Base-by-base conservation (phyloP, 2,329 filamentous ascomycete species). In the Arachnopeziza araneosa region DNA sequence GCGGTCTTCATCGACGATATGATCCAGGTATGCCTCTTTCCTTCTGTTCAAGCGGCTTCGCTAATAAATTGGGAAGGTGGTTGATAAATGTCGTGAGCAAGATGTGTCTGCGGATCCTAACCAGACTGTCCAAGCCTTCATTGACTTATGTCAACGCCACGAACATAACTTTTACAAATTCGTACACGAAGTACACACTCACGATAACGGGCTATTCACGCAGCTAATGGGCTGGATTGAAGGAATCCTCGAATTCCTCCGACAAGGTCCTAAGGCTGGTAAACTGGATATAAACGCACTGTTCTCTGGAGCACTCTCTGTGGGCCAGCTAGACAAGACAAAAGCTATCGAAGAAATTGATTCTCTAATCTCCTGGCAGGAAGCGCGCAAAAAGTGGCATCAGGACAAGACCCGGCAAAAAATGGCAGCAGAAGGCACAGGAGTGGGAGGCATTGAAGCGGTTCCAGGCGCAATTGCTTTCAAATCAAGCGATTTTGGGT, bases 151-250 rank as follows among this genome's bases (percentile, higher is more conserved):
- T 74, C 89, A 91, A 66, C 86, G 95, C 51, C 95, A 99, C 73
- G 91, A 99, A 75, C 86, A 96, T 73, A 96, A 96, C 76, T 93
- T 99, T 73, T 99, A 98, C 82, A 98, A 96, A 74, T 99, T 99
- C 73, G 89, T 99, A 2, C 95, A 99, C 74, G 95, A 99, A 76
- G 93, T 99, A 0, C 95, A 99, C 72, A 87, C 90, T 7, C 93
- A 99, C 70, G 95, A 99, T 73, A 96, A 99, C 64, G 95, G 95
- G 0, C 83, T 99, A 1, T 99, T 99, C 69, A 93, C 92, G 44
- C 90, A 96, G 69, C 83, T 99, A 56, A 99, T 99, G 95, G 87
- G 87, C 24, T 98, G 95, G 95, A 87, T 98, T 52, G 95, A 99
- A 76, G 90, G 89, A 44, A 98, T 99, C 60, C 83, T 99, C 6